Base-by-base conservation (phyloP, 176 grass and related monocot genomes). In the Juncus inflexus region DNA sequence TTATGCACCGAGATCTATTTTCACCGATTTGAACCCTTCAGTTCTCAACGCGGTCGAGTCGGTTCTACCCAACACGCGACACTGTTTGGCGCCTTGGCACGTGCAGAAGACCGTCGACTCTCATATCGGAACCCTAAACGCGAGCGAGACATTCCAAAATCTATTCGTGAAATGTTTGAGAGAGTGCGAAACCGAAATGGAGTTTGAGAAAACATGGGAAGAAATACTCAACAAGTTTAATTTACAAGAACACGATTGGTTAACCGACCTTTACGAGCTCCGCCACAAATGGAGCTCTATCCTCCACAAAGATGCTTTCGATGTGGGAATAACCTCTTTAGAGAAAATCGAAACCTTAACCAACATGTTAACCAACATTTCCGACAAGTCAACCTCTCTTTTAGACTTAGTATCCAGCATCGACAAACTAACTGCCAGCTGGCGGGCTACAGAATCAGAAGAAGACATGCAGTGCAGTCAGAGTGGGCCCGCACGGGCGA, bases 261-360 rank as follows among this genome's bases (percentile, higher is more conserved):
- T 87, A n/a, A 67, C 60, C 15, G 63, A 85, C 68, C 78, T 92
- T 28, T 92, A 77, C 60, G 63, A 88, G 75, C 63, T 79, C 69
- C 83, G 89, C 75, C 75, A 79, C 53, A 92, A 92, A 82, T 92
- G 89, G 89, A 87, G 75, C 66, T 55, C 70, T 58, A 75, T 67
- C 60, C 74, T 88, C 78, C 77, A 85, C 42, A 88, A 82, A 52
- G 84, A 85, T 66, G 77, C 67, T 12, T 92, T 88, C 79, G 81
- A 87, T 69, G 81, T 65, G 67, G 84, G 84, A 28, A 71, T 92
- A 8, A 81, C 80, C 75, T 88, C 42, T 42, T 49, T 64, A 37
- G 64, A 79, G 36, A 85, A 57, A 63, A 78, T 58, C 79, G 79
- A 80, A 50, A 76, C 62, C 36, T 83, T 74, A 61, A 69, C 76